Conservation (phyloP, 1,284 basidiomycete genomes). For the Chondrostereum purpureum region DNA sequence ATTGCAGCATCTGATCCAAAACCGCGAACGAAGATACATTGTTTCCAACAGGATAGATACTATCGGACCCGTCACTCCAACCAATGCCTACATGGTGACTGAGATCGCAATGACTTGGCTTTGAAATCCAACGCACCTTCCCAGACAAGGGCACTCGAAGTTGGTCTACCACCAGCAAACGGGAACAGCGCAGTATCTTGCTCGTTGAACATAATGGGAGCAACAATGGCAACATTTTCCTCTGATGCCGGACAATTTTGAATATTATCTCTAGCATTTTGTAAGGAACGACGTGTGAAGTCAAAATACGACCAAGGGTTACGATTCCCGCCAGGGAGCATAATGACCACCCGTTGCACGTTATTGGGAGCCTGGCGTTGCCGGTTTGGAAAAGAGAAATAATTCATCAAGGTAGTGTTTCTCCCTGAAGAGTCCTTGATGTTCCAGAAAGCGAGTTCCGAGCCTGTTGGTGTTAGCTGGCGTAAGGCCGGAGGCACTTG, state of each 20-base stretch:
- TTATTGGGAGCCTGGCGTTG: not conserved
- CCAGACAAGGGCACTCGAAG: not conserved
- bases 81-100: no score
- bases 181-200: no score
- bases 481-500: not conserved
- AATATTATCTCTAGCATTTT: no score
- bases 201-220: not conserved
- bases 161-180: no score
- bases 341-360: not conserved
- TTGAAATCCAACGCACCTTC: not conserved
- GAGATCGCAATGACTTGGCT: no score
- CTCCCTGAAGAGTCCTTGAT: not conserved
- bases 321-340: not conserved
- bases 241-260: not conserved
- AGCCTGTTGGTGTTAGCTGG: not conserved
- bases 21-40: constrained; percentile 6
- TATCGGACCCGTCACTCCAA: not conserved
- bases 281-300: not conserved
- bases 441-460: constrained; percentile 6
- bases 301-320: not conserved
- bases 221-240: not conserved
- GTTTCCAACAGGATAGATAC: not conserved
- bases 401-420: constrained; percentile 5
- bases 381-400: constrained; percentile 3
- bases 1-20: not conserved